Conservation (phyloP, 495 filamentous ascomycete species). For the Lasiosphaeriaceae sp. region DNA sequence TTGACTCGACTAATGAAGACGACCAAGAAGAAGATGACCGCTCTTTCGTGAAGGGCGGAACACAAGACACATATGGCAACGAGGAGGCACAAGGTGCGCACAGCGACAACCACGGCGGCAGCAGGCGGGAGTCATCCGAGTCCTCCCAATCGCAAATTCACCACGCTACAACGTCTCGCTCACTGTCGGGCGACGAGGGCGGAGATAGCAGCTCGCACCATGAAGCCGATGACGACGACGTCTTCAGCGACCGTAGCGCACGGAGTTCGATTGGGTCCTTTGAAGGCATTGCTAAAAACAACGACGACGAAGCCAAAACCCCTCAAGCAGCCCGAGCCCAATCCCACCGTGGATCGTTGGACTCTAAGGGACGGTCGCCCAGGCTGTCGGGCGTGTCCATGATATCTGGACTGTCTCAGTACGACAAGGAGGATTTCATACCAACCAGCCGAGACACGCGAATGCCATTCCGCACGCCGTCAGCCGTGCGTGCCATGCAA, state of each 20-base stretch:
- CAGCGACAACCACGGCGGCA: conserved; percentile 4
- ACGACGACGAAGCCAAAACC: conserved; percentile 3
- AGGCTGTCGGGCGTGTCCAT: conserved; percentile 31
- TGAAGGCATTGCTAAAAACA: conserved; percentile 24
- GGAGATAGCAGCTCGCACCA: conserved; percentile 43
- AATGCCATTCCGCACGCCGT: conserved; percentile 56
- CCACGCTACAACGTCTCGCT: conserved; percentile 16
- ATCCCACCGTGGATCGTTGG: conserved; percentile 11
- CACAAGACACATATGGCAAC: conserved; percentile 20
- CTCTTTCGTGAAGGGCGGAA: conserved; percentile 27
- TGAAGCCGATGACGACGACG: conserved; percentile 51
- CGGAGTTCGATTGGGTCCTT: conserved; percentile 44
- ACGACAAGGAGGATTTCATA: conserved; percentile 39
- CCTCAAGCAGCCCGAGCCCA: not conserved
- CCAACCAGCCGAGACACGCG: conserved; percentile 36
- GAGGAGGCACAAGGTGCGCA: conserved; percentile 12
- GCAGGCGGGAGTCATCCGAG: conserved; percentile 17
- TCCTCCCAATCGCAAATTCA: conserved; percentile 15
- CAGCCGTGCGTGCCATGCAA: conserved; percentile 73
- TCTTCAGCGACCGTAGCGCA: conserved; percentile 50
- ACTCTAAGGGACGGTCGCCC: conserved; percentile 12
- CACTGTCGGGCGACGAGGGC: conserved; percentile 26
- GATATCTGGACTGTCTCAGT: conserved; percentile 43
- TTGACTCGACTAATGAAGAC: not conserved
- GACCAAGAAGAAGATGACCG: conserved; percentile 22